Percentiles rank a stretch among this genome's conserved stretches.
Conservation (phyloP, 371 early-diverging fungal genomes). For the Chytridium lagenaria region DNA sequence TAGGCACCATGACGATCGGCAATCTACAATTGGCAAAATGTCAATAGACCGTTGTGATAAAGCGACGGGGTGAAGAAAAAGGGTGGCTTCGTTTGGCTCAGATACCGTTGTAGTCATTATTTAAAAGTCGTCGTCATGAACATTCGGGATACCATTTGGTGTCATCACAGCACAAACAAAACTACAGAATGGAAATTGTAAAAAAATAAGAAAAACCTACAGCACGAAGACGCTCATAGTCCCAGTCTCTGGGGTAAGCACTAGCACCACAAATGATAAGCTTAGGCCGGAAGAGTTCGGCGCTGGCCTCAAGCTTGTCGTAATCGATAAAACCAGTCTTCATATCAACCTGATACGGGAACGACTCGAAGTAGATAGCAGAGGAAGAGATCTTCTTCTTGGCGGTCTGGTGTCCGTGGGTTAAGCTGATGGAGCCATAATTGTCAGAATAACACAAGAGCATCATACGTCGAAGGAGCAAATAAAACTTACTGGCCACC, state of each 20-base stretch:
- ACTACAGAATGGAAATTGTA: conserved; percentile 5
- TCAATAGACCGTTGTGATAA: background rate
- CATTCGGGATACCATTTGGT: conserved; percentile 4
- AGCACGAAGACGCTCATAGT: conserved; percentile 88
- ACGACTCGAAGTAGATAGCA: conserved; percentile 96
- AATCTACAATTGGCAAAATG: conserved; percentile 64
- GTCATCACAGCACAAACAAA: conserved; percentile 7
- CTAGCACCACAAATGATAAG: conserved; percentile 97
- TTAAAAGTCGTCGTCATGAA: conserved; percentile 5
- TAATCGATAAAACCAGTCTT: conserved; percentile 95
- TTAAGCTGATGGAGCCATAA: conserved; percentile 60
- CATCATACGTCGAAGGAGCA: background rate
- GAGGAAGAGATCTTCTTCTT: conserved; percentile 99
- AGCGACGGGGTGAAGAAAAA: background rate
- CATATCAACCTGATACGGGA: conserved; percentile 94
- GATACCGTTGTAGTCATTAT: conserved; percentile 45
- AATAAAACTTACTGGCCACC: conserved; percentile 84
- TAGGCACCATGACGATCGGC: conserved; percentile 90
- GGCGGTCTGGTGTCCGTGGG: conserved; percentile 98
- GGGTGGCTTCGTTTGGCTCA: conserved; percentile 14
- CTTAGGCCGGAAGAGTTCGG: conserved; percentile 93
- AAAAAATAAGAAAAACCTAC: conserved; percentile 29
- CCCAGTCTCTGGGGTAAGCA: conserved; percentile 96
- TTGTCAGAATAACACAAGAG: background rate
- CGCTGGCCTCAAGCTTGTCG: conserved; percentile 85